A percentile compares a stretch with the other conserved stretches of the same genome.
These are phyloP conservation scores for Aureobasidium sp. DNA, from an alignment of 2,329 filamentous ascomycete species.

Conservation along the genomic window DNA sequence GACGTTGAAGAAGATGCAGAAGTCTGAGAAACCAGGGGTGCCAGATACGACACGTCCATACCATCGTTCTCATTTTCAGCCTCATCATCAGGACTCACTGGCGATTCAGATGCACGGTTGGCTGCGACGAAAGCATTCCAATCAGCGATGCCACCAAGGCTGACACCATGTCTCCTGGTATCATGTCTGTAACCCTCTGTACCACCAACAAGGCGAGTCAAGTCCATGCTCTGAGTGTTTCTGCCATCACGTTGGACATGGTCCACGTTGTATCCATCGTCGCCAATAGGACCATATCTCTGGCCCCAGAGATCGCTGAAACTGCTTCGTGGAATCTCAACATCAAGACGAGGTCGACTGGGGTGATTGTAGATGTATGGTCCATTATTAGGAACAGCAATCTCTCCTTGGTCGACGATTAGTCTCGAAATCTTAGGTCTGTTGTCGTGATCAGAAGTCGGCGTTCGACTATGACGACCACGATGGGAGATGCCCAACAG, in stretches of 20 bases:
- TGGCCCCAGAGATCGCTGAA: conserved; percentile 13
- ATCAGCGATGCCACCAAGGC: neutral
- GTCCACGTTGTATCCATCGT: neutral
- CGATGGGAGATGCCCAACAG: neutral
- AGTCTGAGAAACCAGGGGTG: neutral
- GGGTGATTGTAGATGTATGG: conserved; percentile 8
- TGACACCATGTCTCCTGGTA: neutral
- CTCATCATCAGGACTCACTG: neutral
- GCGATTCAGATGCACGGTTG: neutral
- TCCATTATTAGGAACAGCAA: neutral
- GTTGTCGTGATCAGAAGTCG: neutral
- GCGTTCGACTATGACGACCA: neutral
- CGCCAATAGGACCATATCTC: conserved; percentile 1
- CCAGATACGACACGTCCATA: neutral
- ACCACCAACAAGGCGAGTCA: neutral
- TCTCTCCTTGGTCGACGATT: neutral
- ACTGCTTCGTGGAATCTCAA: conserved; percentile 8
- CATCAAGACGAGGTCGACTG: neutral
- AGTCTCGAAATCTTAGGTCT: conserved; percentile 3
- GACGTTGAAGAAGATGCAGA: neutral
- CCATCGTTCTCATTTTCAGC: neutral
- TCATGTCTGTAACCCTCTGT: neutral
- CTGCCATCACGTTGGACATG: neutral
- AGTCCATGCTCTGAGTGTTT: neutral
- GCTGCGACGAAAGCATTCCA: neutral